phyloP scores from a whole-genome alignment of 73 alveolate genomes.

The Tetrahymena malaccensis region DNA sequence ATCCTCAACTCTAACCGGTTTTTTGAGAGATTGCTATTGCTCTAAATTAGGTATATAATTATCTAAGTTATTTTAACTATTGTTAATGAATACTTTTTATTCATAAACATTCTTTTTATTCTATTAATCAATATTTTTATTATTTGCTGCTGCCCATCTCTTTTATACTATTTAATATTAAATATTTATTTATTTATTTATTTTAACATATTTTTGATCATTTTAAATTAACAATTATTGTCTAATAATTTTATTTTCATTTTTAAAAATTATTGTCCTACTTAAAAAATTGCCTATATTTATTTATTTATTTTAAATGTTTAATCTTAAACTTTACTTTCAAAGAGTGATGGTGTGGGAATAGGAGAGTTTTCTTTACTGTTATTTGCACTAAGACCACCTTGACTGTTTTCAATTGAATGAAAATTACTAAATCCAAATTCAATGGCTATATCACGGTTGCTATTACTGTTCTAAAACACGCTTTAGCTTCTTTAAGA shows the following conservation, averaged over 20 bases:
- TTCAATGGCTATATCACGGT: neutral
- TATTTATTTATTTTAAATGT: too few species aligned
- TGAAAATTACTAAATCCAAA: neutral
- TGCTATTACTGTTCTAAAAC: neutral
- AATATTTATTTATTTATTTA: too few species aligned
- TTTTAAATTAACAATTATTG: too few species aligned
- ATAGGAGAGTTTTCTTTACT: neutral
- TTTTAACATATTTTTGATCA: neutral
- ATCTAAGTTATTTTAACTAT: neutral
- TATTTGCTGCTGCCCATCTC: neutral
- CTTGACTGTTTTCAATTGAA: neutral
- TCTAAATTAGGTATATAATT: neutral
- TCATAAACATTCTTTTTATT: neutral
- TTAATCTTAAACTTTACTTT: neutral
- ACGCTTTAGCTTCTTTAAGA: neutral
- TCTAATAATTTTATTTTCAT: too few species aligned
- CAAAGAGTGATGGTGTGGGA: neutral
- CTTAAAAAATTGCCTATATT: too few species aligned
- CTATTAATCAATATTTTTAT: neutral
- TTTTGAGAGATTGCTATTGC: neutral
- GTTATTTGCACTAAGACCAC: neutral
- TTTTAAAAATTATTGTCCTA: too few species aligned
- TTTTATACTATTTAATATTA: neutral
- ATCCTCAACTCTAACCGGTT: neutral
- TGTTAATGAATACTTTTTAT: neutral